Percentiles rank a stretch among this genome's conserved stretches.
These are phyloP conservation scores for Elsinoe fawcettii DNA, from an alignment of 2,329 filamentous ascomycete genomes.

Conservation along the genomic window DNA sequence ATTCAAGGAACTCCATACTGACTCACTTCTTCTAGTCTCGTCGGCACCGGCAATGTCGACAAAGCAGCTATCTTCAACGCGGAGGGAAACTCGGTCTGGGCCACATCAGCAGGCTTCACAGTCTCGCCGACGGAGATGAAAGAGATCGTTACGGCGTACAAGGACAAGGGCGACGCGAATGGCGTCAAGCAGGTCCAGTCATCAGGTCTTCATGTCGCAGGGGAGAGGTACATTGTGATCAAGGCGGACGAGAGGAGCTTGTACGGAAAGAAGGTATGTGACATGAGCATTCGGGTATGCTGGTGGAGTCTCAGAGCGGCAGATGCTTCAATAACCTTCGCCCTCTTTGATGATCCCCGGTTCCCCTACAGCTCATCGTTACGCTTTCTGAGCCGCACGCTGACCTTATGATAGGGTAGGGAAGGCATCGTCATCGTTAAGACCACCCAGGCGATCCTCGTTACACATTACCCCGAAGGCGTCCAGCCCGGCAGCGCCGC, in stretches of 20 bases:
- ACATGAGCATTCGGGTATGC: not conserved
- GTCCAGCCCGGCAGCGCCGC: conserved; percentile 67
- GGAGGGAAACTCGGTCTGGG: conserved; percentile 76
- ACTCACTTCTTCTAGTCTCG: conserved; percentile 51
- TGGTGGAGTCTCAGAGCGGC: no score
- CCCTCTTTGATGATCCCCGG: no score
- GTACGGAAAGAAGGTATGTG: conserved; percentile 73
- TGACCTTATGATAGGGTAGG: conserved; percentile 51
- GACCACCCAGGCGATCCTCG: conserved; percentile 78
- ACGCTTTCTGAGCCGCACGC: not conserved
- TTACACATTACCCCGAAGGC: conserved; percentile 75
- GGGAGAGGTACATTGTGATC: conserved; percentile 70
- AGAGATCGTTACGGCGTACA: conserved; percentile 43
- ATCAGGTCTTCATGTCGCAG: conserved; percentile 67
- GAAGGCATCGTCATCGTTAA: conserved; percentile 76
- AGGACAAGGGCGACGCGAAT: conserved; percentile 44
- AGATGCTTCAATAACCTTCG: no score
- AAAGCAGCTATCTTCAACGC: conserved; percentile 77
- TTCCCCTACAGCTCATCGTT: no score
- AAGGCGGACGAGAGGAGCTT: conserved; percentile 69
- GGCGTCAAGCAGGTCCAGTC: conserved; percentile 59
- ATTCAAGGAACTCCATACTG: conserved; percentile 1
- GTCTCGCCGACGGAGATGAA: conserved; percentile 52
- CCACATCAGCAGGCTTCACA: conserved; percentile 59
- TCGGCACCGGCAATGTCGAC: conserved; percentile 70